These are phyloP conservation scores for Hypoxylon sp. DNA, from an alignment of 2,329 filamentous ascomycete genomes.

Conservation along the genomic window DNA sequence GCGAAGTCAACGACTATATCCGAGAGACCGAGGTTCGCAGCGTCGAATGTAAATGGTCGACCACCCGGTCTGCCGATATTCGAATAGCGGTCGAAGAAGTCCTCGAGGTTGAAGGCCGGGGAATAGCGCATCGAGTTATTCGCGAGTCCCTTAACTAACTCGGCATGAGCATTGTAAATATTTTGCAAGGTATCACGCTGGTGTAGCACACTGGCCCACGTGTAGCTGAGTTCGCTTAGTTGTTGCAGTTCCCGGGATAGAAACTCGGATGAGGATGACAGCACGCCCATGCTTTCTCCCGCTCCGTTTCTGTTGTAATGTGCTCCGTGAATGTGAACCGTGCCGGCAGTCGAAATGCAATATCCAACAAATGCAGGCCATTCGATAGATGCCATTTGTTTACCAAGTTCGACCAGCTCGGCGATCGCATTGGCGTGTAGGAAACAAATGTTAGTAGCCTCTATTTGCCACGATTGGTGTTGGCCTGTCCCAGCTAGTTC, in stretches of 20 bases:
- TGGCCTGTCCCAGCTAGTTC: slow-evolving; percentile 85
- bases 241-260: slow-evolving; percentile 84
- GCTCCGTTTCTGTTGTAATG: slow-evolving; percentile 74
- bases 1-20: slow-evolving; percentile 74
- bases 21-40: slow-evolving; percentile 78
- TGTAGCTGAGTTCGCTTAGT: slow-evolving; percentile 78
- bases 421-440: slow-evolving; percentile 89
- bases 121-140: slow-evolving; percentile 79
- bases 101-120: slow-evolving; percentile 85
- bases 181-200: slow-evolving; percentile 83
- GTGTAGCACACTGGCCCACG: slow-evolving; percentile 83
- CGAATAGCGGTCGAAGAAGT: slow-evolving; percentile 86
- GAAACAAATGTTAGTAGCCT: slow-evolving; percentile 88
- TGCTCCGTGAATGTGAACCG: slow-evolving; percentile 87
- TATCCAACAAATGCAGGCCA: slow-evolving; percentile 91
- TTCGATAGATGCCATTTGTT: slow-evolving; percentile 79
- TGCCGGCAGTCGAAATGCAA: slow-evolving; percentile 87
- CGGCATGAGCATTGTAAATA: slow-evolving; percentile 82
- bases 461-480: slow-evolving; percentile 93
- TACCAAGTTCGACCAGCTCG: slow-evolving; percentile 83
- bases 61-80: slow-evolving; percentile 70
- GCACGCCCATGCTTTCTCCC: slow-evolving; percentile 70
- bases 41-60: slow-evolving; percentile 74
- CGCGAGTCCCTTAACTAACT: slow-evolving; percentile 80
- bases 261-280: slow-evolving; percentile 75